Evolutionary conservation across 2,329 filamentous ascomycete genomes (phyloP).

Genomic region (Aspergillus tanneri): DNA sequence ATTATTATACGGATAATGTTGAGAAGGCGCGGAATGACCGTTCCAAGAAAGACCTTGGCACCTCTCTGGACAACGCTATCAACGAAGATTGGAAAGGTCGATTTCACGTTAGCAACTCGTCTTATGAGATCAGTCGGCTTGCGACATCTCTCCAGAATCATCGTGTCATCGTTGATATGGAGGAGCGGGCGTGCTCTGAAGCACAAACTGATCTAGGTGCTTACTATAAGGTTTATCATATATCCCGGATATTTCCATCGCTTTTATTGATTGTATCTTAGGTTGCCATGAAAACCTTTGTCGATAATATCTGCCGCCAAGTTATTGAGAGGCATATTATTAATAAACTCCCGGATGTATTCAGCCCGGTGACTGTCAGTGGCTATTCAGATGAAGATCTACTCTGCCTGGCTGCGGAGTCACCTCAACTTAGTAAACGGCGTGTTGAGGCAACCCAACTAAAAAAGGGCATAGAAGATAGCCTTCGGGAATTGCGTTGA

Average conservation of each 20-base stretch:
- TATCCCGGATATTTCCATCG: not conserved
- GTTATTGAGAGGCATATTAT: slow-evolving; percentile 27
- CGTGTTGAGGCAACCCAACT: slow-evolving; percentile 10
- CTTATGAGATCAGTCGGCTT: slow-evolving; percentile 3
- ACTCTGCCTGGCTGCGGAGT: slow-evolving; percentile 8
- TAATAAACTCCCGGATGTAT: slow-evolving; percentile 9
- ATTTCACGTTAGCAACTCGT: slow-evolving; percentile 9
- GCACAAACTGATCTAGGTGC: slow-evolving; percentile 21
- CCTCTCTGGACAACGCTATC: slow-evolving; percentile 7
- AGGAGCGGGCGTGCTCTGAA: slow-evolving; percentile 21
- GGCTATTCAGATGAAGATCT: slow-evolving; percentile 4
- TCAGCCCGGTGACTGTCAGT: slow-evolving; percentile 7
- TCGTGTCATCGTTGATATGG: slow-evolving; percentile 20
- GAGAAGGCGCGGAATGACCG: slow-evolving; percentile 21
- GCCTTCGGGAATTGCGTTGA: not conserved
- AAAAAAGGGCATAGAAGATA: slow-evolving; percentile 6
- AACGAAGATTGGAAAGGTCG: slow-evolving; percentile 9
- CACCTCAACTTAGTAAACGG: not conserved
- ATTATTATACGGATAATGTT: slow-evolving; percentile 35
- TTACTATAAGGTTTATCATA: slow-evolving; percentile 27
- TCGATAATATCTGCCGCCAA: slow-evolving; percentile 29
- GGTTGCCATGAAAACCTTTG: slow-evolving; percentile 28
- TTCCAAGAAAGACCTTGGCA: not conserved
- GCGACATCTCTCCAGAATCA: slow-evolving; percentile 10
- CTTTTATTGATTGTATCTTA: slow-evolving; percentile 6